Base-by-base conservation (phyloP, 805 yeast species). In the Vanderwaltozyma yarrowii region DNA sequence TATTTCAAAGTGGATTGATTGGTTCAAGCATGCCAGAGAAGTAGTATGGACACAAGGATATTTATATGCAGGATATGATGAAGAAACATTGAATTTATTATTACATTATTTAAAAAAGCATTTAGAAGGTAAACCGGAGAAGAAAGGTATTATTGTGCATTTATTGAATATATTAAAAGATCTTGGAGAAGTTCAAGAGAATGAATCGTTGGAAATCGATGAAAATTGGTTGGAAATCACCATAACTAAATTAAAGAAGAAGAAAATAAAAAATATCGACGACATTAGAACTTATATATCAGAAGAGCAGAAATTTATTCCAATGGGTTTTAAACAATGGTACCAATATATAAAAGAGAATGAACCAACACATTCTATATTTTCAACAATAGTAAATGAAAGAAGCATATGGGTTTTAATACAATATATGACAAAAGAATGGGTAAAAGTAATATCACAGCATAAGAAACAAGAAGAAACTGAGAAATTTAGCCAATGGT, bases 241-340 rank as follows among this genome's bases (percentile, higher is more conserved):
- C 13, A 29, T 50, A 3, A 20, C 20, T 10, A 44, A 35, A 27
- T 26, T 56, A 14, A 35, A 35, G 15, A 27, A 35, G 10, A 37
- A 35, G 6, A 40, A 45, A n/a, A 39, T 51, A 16, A 39, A 38
- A 16, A 41, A 39, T n/a, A 20, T 52, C 11, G 42, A 36, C 2
- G 54, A 49, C 29, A 39, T 58, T 2, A 45, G 44, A 36, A 27
- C 21, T 11, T 31, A 38, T 18, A 41, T 57, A 7, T 45, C 42
- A 10, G 32, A 38, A 14, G 37, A 31, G 17, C 37, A 35, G 14
- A 11, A 23, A 7, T 40, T 36, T 7, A 40, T 37, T 21, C 57
- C 58, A 1, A 38, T 28, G 35, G 57, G 56, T 4, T 52, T 50
- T 32, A 52, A 49, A 23, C 50, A 52, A 30, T 59, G 64, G 62